Conservation (phyloP, 2,329 filamentous ascomycete species). For the Didymella exigua region DNA sequence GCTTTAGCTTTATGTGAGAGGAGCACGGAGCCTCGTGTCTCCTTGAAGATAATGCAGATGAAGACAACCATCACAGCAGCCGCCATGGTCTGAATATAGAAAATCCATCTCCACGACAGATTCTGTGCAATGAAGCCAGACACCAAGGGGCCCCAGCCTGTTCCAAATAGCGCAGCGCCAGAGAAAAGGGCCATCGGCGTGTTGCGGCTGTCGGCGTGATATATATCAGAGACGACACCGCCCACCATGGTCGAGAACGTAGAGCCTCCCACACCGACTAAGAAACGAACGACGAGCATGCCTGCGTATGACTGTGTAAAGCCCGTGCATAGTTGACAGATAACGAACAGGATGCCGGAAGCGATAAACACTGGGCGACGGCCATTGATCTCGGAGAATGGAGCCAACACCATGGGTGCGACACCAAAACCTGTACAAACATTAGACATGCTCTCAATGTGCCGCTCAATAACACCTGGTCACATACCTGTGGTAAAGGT, state of each 20-base stretch:
- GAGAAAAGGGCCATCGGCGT: conserved; percentile 90
- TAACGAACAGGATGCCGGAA: conserved; percentile 73
- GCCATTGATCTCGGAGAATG: conserved; percentile 87
- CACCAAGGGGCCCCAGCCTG: conserved; percentile 77
- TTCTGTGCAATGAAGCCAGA: conserved; percentile 71
- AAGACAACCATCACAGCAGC: conserved; percentile 67
- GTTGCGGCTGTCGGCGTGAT: conserved; percentile 77
- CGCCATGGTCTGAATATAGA: conserved; percentile 81
- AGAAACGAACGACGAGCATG: conserved; percentile 76
- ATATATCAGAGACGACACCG: conserved; percentile 88
- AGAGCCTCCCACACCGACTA: conserved; percentile 77
- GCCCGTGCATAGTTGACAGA: conserved; percentile 75
- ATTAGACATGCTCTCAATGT: not conserved
- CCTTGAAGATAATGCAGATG: conserved; percentile 74
- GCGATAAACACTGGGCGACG: conserved; percentile 80
- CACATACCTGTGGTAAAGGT: conserved; percentile 65
- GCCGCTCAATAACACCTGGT: not conserved
- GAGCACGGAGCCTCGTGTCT: conserved; percentile 81
- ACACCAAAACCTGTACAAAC: conserved; percentile 69
- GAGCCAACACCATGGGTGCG: conserved; percentile 86
- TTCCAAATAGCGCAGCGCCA: conserved; percentile 77
- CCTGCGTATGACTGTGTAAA: conserved; percentile 71
- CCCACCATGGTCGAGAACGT: conserved; percentile 88
- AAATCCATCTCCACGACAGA: conserved; percentile 81
- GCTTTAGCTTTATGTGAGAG: conserved; percentile 74